phyloP scores from a whole-genome alignment of 2,329 filamentous ascomycete species.

The Pyrenophora seminiperda region DNA sequence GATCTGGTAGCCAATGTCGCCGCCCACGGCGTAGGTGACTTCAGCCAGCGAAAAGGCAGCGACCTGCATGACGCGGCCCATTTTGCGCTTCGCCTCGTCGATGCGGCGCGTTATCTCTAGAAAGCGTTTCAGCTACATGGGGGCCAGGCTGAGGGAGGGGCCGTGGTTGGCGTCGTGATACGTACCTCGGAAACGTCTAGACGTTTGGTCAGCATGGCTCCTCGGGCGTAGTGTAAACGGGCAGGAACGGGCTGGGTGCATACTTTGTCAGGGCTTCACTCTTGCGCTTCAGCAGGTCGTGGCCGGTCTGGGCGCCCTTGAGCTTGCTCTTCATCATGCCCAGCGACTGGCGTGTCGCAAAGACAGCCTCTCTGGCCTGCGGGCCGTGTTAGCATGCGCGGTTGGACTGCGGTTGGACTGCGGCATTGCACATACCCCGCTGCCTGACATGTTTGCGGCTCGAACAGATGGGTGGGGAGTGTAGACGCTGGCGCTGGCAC shows the following conservation, averaged over 20 bases:
- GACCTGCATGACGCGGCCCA: slow-evolving; percentile 99
- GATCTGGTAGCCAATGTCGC: slow-evolving; percentile 93
- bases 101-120: slow-evolving; percentile 91
- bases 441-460: slow-evolving; percentile 58
- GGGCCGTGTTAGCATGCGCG: slow-evolving; percentile 28
- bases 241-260: slow-evolving; percentile 42
- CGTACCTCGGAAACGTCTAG: slow-evolving; percentile 85
- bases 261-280: slow-evolving; percentile 98
- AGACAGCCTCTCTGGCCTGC: slow-evolving; percentile 93
- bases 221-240: slow-evolving; percentile 3
- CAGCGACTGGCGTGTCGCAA: slow-evolving; percentile 95
- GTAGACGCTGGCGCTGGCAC: no score
- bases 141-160: slow-evolving; percentile 2
- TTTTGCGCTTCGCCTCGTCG: slow-evolving; percentile 98
- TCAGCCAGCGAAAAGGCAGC: slow-evolving; percentile 96
- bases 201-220: slow-evolving; percentile 21
- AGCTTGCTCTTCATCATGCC: slow-evolving; percentile 98
- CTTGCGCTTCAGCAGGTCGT: slow-evolving; percentile 95
- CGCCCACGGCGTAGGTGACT: slow-evolving; percentile 95
- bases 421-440: slow-evolving; percentile 51
- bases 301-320: slow-evolving; percentile 77
- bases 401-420: slow-evolving; percentile 21
- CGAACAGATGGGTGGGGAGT: slow-evolving; percentile 8
- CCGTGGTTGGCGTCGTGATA: slow-evolving; percentile 50
- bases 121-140: slow-evolving; percentile 32